Base-by-base conservation (phyloP, 345 rosid species). In the Rhizophora mangle region DNA sequence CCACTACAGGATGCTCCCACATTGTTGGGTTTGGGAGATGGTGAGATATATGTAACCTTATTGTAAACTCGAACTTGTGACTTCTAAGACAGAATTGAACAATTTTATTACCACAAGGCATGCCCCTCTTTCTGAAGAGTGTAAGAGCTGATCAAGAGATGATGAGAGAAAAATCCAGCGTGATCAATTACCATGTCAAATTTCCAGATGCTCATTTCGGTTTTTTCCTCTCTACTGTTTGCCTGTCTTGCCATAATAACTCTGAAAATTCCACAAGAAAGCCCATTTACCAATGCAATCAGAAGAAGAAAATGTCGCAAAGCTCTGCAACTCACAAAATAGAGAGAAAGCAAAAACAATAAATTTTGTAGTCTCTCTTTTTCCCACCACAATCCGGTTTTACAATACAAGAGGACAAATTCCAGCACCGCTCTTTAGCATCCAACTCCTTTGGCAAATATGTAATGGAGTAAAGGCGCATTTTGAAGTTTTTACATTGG, bases 361-460 rank as follows among this genome's bases (percentile, higher is more conserved):
- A 74, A 76, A 62, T 73, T 69, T 72, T 76, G 66, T 80, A 57
- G 58, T 73, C 68, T 10, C 63, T 77, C 73, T 64, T 71, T 69
- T 68, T 76, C 75, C 82, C 88, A 68, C 78, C 76, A 63, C 62
- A 71, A 62, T 52, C 70, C 80, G 70, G 81, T 78, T 83, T 84
- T 79, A 87, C 88, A 84, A 60, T 77, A 83, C 67, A 72, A 51
- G 62, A 81, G 68, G 57, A 74, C 71, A 76, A 69, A 84, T 73
- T 77, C 78, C 74, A 81, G 81, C 73, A 76, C 72, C 80, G 72
- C 84, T 77, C 84, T 77, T 67, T 55, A 72, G 82, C 80, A 81
- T 68, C 85, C 68, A 77, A 81, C 79, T 82, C 80, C 78, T 78
- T 72, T 62, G 76, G 68, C 37, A 77, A 79, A 78, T 76, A 69